Base-by-base conservation (phyloP, 129 eudicot genomes). In the Centella asiatica region DNA sequence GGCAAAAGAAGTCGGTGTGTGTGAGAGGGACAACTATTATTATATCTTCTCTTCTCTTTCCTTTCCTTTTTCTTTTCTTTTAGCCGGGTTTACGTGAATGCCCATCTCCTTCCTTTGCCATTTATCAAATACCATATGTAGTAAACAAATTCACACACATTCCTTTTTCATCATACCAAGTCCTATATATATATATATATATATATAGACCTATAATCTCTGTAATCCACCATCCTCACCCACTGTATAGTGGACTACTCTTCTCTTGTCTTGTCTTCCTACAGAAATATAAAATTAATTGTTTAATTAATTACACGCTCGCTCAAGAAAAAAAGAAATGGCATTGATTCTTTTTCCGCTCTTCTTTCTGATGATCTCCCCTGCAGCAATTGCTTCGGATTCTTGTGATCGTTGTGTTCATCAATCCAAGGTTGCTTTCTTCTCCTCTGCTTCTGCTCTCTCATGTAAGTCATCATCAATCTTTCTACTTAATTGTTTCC, bases 331-430 rank as follows among this genome's bases (percentile, higher is more conserved):
- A 14, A 10, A 25, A 11, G 36, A 67, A 25, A 74, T 74, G 74
- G 40, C 59, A 17, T 44, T 56, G 14, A 27, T 62, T 67, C 40
- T 76, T 14, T 71, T 25, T 40, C 49, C 63, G 25, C 66, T 72
- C 23, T 70, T 75, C 63, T 47, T 69, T 53, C 10, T 25, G 20
- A 3, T 64, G 36, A 34, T 69, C 2, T n/a, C 44, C 23, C 8
- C 85, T 39, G 57, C 66, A 5, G 55, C 72, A 33, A 80, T 83
- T 52, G 90, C 85, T 47, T 18, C 51, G 1, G 12, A 12, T 42
- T 17, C 51, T 33, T 90, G 94, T 64, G 83, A 75, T 69, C 80
- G 85, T 37, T 90, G 98, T 48, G 74, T 87, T 26, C 87, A 84
- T 60, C 85, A 72, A 73, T 42, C 79, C 57, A 90, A 79, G 74